Conservation (phyloP, 371 early-diverging fungal genomes). For the Nosema granulosis region DNA sequence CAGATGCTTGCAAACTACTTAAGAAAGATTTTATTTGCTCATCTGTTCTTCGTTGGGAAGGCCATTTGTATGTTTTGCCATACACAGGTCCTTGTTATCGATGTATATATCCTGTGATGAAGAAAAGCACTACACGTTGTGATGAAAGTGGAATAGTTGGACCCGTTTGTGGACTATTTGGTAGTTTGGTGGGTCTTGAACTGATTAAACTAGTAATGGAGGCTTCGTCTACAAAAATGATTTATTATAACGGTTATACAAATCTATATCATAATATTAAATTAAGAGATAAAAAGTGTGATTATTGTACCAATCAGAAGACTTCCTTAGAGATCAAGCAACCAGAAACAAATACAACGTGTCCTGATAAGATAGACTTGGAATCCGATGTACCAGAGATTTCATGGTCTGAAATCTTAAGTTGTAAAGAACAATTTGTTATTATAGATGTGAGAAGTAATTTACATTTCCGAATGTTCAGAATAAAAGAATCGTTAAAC, state of each 20-base stretch:
- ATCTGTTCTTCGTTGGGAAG: conserved; percentile 84
- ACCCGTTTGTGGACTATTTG: conserved; percentile 78
- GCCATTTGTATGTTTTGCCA: conserved; percentile 73
- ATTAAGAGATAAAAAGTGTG: conserved; percentile 3
- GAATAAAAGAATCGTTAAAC: conserved; percentile 52
- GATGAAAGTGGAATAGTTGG: conserved; percentile 94
- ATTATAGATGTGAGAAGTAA: conserved; percentile 53
- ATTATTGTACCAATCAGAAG: neutral
- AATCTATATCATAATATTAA: conserved; percentile 20
- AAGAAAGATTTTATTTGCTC: conserved; percentile 83
- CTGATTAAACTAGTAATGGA: conserved; percentile 71
- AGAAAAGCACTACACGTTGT: conserved; percentile 79
- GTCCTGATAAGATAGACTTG: neutral
- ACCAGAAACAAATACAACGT: neutral
- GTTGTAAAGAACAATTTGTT: conserved; percentile 24
- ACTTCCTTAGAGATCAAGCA: neutral
- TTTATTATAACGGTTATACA: conserved; percentile 43
- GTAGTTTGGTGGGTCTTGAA: conserved; percentile 85
- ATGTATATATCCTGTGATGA: conserved; percentile 78
- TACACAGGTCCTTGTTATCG: conserved; percentile 91
- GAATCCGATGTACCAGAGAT: neutral
- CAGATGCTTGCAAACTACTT: conserved; percentile 79
- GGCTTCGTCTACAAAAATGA: conserved; percentile 25
- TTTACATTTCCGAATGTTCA: conserved; percentile 45
- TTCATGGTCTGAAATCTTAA: conserved; percentile 41